phyloP scores from a whole-genome alignment of 768 basidiomycete genomes.

The Lentinula boryana region DNA sequence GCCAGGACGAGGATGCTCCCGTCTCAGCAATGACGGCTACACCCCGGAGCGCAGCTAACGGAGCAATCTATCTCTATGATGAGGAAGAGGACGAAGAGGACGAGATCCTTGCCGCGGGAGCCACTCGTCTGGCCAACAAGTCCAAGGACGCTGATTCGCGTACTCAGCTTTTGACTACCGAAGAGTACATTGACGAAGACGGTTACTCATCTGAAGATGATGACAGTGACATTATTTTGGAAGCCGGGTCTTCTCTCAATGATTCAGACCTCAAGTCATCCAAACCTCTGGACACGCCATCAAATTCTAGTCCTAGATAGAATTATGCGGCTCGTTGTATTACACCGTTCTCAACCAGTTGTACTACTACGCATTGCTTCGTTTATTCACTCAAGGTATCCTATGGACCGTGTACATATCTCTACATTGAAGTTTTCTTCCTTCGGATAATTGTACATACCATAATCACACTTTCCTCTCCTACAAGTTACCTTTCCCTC shows the following conservation, averaged over 20 bases:
- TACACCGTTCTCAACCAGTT: neutral
- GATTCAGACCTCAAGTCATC: neutral
- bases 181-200: constrained; percentile 29
- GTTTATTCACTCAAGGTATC: neutral
- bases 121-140: constrained; percentile 35
- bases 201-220: constrained; percentile 40
- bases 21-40: neutral
- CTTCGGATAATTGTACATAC: neutral
- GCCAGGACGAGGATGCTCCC: constrained; percentile 6
- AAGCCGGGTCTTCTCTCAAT: constrained; percentile 59
- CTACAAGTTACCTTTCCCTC: too few species aligned
- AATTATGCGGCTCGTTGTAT: too few species aligned
- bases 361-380: neutral
- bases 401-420: neutral
- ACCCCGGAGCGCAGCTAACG: neutral
- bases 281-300: neutral
- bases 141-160: constrained; percentile 25
- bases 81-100: constrained; percentile 33
- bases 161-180: constrained; percentile 19
- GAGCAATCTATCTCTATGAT: constrained; percentile 13
- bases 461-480: neutral
- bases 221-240: constrained; percentile 69
- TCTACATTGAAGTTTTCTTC: neutral
- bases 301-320: neutral
- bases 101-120: constrained; percentile 51